Conservation (phyloP, 139 green algal species). For the Nannochloris sp. region DNA sequence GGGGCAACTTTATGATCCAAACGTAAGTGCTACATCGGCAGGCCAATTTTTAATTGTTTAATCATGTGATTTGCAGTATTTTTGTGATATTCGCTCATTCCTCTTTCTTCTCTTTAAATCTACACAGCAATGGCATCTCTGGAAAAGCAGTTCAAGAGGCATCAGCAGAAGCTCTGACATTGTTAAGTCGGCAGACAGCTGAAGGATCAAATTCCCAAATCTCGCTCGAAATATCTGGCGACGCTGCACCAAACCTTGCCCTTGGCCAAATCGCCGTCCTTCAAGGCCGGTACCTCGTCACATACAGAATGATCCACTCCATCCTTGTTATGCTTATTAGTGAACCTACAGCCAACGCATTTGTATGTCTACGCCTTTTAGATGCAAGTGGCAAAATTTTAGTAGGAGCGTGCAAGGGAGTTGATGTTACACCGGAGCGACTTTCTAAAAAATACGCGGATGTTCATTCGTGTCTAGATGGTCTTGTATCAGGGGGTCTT, state of each 20-base stretch:
- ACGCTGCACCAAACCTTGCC: constrained; percentile 30
- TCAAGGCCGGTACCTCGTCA: constrained; percentile 24
- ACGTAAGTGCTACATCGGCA: constrained; percentile 27
- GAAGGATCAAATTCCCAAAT: not conserved
- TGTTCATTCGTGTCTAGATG: constrained; percentile 17
- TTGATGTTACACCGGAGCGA: constrained; percentile 41
- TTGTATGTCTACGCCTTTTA: constrained; percentile 32
- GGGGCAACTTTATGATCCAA: constrained; percentile 35
- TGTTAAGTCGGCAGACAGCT: not conserved
- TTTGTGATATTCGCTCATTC: not conserved
- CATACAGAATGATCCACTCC: constrained; percentile 34
- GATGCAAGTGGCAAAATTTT: constrained; percentile 27
- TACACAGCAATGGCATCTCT: constrained; percentile 20
- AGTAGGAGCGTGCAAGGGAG: constrained; percentile 10
- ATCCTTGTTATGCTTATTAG: constrained; percentile 36
- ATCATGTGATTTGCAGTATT: not conserved
- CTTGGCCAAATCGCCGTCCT: constrained; percentile 23
- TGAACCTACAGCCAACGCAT: constrained; percentile 18
- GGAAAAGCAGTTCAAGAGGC: constrained; percentile 24
- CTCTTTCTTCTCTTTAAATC: not conserved
- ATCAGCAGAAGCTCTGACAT: constrained; percentile 11
- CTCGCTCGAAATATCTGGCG: not conserved
- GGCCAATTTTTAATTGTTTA: too few relatives aligned
- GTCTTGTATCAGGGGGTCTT: constrained; percentile 17
- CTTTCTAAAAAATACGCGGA: constrained; percentile 34